Evolutionary conservation across 1,139 yeast genomes (phyloP).

Genomic region (Protomyces inouyei): DNA sequence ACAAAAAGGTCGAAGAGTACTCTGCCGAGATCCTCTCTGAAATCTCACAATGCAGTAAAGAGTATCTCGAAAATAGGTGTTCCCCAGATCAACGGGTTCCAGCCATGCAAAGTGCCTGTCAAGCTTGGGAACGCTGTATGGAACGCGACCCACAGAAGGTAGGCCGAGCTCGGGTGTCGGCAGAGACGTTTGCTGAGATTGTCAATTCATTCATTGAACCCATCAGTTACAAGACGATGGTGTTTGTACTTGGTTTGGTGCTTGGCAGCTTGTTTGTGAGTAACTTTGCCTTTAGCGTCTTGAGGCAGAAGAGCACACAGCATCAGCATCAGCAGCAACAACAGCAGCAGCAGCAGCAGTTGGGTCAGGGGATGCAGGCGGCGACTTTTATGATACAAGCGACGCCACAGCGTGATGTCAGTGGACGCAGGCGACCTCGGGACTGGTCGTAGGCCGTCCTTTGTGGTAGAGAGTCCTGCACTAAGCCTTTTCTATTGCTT

Average conservation of each 20-base stretch:
- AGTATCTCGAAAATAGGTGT: slow-evolving; percentile 71
- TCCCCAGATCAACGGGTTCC: slow-evolving; percentile 53
- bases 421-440: neutral
- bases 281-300: slow-evolving; percentile 31
- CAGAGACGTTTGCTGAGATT: slow-evolving; percentile 77
- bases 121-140: slow-evolving; percentile 79
- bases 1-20: slow-evolving; percentile 53
- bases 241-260: slow-evolving; percentile 33
- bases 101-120: slow-evolving; percentile 67
- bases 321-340: neutral
- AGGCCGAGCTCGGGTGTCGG: slow-evolving; percentile 72
- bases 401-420: slow-evolving; percentile 10
- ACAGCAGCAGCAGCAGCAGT: neutral
- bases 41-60: slow-evolving; percentile 64
- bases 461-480: no score
- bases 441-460: neutral
- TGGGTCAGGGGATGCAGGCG: neutral
- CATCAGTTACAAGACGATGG: slow-evolving; percentile 67
- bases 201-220: slow-evolving; percentile 72
- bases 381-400: slow-evolving; percentile 26
- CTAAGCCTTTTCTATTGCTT: no score
- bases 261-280: slow-evolving; percentile 35
- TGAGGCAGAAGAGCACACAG: slow-evolving; percentile 23
- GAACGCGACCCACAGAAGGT: slow-evolving; percentile 72
- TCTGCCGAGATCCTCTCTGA: slow-evolving; percentile 54